Evolutionary conservation across 2,329 filamentous ascomycete species (phyloP), one percentile per base, ranked within the genome.

Genomic region (Raffaelea albimanens): DNA sequence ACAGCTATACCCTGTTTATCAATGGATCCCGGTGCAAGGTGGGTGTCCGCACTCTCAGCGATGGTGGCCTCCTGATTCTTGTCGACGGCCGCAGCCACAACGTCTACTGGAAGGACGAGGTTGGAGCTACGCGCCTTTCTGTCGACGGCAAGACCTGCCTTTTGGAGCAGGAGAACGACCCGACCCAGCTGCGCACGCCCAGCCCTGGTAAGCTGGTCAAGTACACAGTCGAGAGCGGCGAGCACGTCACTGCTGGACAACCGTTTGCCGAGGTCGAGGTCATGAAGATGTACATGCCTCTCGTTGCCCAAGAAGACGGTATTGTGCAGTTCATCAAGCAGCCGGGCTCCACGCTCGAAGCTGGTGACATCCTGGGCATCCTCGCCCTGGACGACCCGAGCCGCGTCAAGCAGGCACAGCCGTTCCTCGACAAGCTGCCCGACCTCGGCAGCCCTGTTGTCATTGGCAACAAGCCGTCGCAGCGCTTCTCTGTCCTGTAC

Each of bases 251-350:
- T 66, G 88, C 94, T 58, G 91, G 91, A 49, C 87, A 97, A 67
- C 75, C 91, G 31, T 98, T 89, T 61, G 93, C 93, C 48, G 93
- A 98, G 67, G 91, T 98, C 38, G 93, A 98, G 70, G 93, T 98
- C 68, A 98, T 98, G 93, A 98, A 98, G 78, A 98, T 98, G 93
- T 97, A 97, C 78, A 98, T 98, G 93, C 93, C 93, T 60, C 76
- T 98, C 47, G 78, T 98, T 52, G 87, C 93, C 3, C 85, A 90
- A 63, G 93, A 98, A 66, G 93, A 95, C 59, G 93, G 93, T 73
- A 78, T 95, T 47, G 91, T 98, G 48, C 93, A 96, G 71, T 80
- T 98, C 59, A 95, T 98, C 75, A 98, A 98, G 80, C 93, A 97
- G 71, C 93, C 93, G 53, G 93, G 93, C 65, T 87, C 93, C n/a